Base-by-base conservation (phyloP, 2,329 filamentous ascomycete species). In the Penicillium sp. region DNA sequence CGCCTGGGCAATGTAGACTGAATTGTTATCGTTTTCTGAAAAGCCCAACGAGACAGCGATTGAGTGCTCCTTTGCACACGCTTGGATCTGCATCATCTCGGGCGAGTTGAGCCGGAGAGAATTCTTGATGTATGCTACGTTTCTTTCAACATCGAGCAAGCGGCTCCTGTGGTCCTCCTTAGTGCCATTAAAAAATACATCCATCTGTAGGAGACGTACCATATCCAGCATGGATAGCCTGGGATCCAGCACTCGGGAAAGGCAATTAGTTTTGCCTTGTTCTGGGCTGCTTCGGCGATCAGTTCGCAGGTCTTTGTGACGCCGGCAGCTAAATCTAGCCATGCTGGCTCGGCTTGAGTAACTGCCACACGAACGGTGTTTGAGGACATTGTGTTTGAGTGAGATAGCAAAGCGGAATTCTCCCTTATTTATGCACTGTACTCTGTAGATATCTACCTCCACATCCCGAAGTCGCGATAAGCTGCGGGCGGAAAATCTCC, bases 221-320 rank as follows among this genome's bases (percentile, higher is more conserved):
- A 72, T n/a, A 72, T 69, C 67, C 68, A 76, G 41, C 62, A 69
- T n/a, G 77, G 77, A 56, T 79, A 80, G 0, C 77, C 77, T 1
- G 77, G 76, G 26, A 79, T 74, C 71, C 74, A 80, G 28, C 72
- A 71, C 60, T 80, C 76, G 0, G 77, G 74, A 42, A 80, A 80
- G 0, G 73, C 70, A 3, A 85, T 61, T 2, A 85, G 64, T 47
- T 79, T 71, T 1, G 78, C 78, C 1, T 75, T 76, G 35, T 77
- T 73, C 4, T 63, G 52, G 1, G 75, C 75, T 0, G 81, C 81
- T 54, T 80, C 74, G 29, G 70, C 63, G 52, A 85, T 82, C 41
- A 83, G 69, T 0, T 64, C 58, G 54, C 77, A 76, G 6, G 80
- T 81, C 60, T 84, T 84, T 1, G 71, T 60, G 1, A 84, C 75